phyloP scores from a whole-genome alignment of 345 rosid genomes.

The Rhodamnia argentea region DNA sequence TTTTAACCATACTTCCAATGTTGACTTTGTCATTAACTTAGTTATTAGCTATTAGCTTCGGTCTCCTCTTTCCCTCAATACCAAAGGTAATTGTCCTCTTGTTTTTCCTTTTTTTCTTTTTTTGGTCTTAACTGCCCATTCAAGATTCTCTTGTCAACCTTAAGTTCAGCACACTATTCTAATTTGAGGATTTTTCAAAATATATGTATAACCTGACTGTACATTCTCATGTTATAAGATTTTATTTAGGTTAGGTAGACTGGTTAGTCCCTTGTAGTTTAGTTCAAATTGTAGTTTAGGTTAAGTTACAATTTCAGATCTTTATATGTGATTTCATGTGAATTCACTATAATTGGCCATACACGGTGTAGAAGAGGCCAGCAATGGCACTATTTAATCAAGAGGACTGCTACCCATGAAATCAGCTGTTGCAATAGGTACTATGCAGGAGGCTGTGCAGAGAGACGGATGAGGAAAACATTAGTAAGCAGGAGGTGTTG shows the following conservation, averaged over 20 bases:
- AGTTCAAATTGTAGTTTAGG: background rate
- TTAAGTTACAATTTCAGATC: background rate
- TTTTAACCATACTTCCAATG: background rate
- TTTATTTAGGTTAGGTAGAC: background rate
- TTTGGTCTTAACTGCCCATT: background rate
- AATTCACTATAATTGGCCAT: background rate
- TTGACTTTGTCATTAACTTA: background rate
- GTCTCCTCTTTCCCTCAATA: background rate
- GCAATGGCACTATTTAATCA: background rate
- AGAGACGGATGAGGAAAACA: background rate
- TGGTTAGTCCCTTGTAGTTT: background rate
- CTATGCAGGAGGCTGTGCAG: background rate
- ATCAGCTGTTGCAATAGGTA: background rate
- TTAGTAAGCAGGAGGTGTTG: background rate
- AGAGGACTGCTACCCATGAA: background rate
- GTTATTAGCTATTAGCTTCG: background rate
- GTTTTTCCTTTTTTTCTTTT: background rate
- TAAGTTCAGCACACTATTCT: background rate
- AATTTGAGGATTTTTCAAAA: background rate
- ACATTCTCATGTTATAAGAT: background rate
- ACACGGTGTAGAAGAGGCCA: background rate
- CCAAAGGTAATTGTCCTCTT: background rate
- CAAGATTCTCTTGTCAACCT: background rate
- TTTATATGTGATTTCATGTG: background rate
- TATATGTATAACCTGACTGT: background rate